Conservation (phyloP, 2,329 filamentous ascomycete species). For the Didymella pomorum region DNA sequence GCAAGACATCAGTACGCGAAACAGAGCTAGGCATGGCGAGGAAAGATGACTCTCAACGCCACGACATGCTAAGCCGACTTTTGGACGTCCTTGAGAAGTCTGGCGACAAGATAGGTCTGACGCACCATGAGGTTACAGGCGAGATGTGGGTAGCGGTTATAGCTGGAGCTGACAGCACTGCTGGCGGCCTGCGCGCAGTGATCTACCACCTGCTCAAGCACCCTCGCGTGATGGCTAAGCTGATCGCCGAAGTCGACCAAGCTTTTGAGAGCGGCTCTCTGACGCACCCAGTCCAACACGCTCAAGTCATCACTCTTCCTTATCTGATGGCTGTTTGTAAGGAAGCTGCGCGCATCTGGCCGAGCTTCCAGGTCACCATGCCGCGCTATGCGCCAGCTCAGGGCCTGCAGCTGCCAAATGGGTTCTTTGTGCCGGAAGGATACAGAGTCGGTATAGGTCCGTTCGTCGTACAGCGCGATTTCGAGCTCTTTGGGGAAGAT, state of each 20-base stretch:
- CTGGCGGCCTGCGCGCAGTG: conserved; percentile 39
- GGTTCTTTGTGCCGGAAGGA: conserved; percentile 2
- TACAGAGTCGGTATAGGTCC: conserved; percentile 27
- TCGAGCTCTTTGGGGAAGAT: conserved; percentile 51
- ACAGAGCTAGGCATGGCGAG: conserved; percentile 22
- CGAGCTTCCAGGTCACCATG: conserved; percentile 73
- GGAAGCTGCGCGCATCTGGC: conserved; percentile 78
- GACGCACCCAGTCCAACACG: conserved; percentile 24
- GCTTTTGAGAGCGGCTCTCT: conserved; percentile 21
- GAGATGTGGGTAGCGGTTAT: conserved; percentile 45
- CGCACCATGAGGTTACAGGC: conserved; percentile 13
- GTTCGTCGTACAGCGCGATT: conserved; percentile 55
- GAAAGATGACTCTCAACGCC: conserved; percentile 22
- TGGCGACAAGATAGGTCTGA: conserved; percentile 1
- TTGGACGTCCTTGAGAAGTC: conserved; percentile 36
- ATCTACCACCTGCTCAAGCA: conserved; percentile 53
- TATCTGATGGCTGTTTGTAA: conserved; percentile 81
- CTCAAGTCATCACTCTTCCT: conserved; percentile 68
- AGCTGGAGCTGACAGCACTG: conserved; percentile 50
- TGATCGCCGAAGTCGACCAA: conserved; percentile 33
- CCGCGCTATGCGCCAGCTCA: conserved; percentile 74
- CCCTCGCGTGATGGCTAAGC: conserved; percentile 28
- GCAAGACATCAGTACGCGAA: conserved; percentile 29
- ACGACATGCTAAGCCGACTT: conserved; percentile 44
- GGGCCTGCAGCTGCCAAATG: conserved; percentile 63